Base-by-base conservation (phyloP, 306 rosid species). In the Vigna nakashimae region DNA sequence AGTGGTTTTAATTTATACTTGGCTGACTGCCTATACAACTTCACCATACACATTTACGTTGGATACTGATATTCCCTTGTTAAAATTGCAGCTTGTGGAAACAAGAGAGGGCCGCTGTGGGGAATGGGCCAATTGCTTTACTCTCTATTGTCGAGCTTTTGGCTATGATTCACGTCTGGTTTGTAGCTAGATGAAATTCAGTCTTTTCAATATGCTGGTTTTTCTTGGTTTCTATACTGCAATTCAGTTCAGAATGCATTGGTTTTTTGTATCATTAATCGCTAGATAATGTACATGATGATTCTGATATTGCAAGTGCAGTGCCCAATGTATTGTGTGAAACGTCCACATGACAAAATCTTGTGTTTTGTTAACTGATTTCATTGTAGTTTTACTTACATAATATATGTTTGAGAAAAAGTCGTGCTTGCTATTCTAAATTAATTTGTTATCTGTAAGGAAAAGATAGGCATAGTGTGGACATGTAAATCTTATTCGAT, bases 91-190 rank as follows among this genome's bases (percentile, higher is more conserved):
- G 98, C 93, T 94, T 83, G 62, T 92, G 88, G 97, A 92, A 87
- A 94, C 98, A 71, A 90, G 95, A 86, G 86, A 82, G 72, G 98
- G 98, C 36, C 98, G 97, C 36, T 94, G 98, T 66, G 97, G 97
- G 71, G 98, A 94, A 84, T 92, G 98, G 98, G 97, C 98, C 79
- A 92, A 94, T 77, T 94, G 98, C 89, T 94, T 94, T 84, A 94
- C 95, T 0, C 90, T 89, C 69, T 94, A 92, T 58, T 94, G 98
- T 81, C 96, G 95, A 77, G 91, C 92, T 83, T 94, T 91, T 79
- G 98, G 98, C 83, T 94, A 84, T 82, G 97, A 89, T 55, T 92
- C 97, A 52, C 96, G 97, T 49, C 80, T 90, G 90, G 97, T 90
- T 70, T 86, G 97, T 88, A 60, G 38, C 76, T 53, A 1, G 30